Percentiles rank a stretch among this genome's conserved stretches.
Conservation (phyloP, 176 grass and related monocot genomes). For the Saccharum officinarum region DNA sequence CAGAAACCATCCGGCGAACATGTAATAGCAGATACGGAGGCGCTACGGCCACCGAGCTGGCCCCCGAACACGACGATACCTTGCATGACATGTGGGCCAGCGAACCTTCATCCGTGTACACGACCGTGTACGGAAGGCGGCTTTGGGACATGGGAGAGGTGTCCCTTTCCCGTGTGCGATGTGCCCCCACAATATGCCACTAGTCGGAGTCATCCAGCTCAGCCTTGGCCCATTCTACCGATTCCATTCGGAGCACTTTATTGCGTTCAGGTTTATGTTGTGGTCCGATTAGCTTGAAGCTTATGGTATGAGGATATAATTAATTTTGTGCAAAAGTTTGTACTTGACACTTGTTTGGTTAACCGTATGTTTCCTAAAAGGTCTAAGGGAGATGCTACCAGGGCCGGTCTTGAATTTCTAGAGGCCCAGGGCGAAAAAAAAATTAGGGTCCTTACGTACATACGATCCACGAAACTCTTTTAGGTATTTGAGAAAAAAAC, state of each 20-base stretch:
- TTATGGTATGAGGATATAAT: neutral
- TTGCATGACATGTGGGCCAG: neutral
- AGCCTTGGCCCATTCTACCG: neutral
- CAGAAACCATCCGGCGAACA: too few species aligned
- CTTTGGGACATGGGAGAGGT: neutral
- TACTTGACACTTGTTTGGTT: neutral
- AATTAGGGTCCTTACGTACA: too few species aligned
- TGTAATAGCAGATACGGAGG: too few species aligned
- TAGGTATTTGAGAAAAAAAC: too few species aligned
- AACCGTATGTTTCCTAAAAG: neutral
- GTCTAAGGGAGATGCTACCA: neutral
- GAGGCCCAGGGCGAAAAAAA: too few species aligned
- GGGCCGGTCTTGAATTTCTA: too few species aligned
- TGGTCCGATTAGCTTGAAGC: neutral
- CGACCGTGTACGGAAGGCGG: neutral
- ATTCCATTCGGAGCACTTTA: constrained; percentile 9
- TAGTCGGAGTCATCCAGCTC: constrained; percentile 28
- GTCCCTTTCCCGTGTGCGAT: neutral
- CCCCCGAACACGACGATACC: neutral
- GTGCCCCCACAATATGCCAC: constrained; percentile 11
- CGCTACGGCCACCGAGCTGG: neutral
- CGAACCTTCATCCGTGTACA: neutral
- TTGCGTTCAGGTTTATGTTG: neutral
- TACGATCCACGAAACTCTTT: too few species aligned
- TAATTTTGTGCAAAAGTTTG: neutral